Conservation (phyloP, 2,329 filamentous ascomycete species). For the Xylaria arbuscula region DNA sequence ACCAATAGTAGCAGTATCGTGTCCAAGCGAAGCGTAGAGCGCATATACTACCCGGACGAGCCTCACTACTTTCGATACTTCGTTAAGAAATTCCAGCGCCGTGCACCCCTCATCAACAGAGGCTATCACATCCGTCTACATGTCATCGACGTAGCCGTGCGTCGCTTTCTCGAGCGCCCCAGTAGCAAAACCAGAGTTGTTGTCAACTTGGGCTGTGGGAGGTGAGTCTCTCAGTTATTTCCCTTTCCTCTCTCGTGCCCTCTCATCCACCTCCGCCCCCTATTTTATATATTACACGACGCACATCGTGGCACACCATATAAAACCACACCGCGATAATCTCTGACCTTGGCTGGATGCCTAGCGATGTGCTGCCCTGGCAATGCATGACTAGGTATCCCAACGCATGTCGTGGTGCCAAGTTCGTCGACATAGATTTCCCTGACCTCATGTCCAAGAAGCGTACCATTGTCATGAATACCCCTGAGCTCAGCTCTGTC, state of each 20-base stretch:
- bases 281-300: neutral
- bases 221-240: slow-evolving; percentile 67
- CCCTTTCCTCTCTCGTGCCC: slow-evolving; percentile 7
- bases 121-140: slow-evolving; percentile 89
- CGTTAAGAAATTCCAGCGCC: slow-evolving; percentile 82
- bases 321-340: too few species aligned
- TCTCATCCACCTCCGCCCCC: slow-evolving; percentile 2
- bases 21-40: slow-evolving; percentile 93
- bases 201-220: slow-evolving; percentile 89
- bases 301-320: neutral
- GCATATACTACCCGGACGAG: slow-evolving; percentile 80
- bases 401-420: slow-evolving; percentile 65
- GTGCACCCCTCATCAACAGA: slow-evolving; percentile 89
- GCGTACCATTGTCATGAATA: slow-evolving; percentile 72
- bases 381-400: slow-evolving; percentile 78
- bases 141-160: slow-evolving; percentile 79
- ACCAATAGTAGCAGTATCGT: slow-evolving; percentile 94
- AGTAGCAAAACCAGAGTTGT: slow-evolving; percentile 75
- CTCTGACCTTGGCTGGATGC: slow-evolving; percentile 26
- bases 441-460: slow-evolving; percentile 82
- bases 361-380: slow-evolving; percentile 87
- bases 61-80: slow-evolving; percentile 90
- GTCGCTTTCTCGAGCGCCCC: slow-evolving; percentile 72
- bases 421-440: slow-evolving; percentile 89
- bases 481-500: slow-evolving; percentile 66